Evolutionary conservation across 179 eudicot genomes (phyloP), one percentile per base, ranked within the genome.

Genomic region (Silene vulgaris): DNA sequence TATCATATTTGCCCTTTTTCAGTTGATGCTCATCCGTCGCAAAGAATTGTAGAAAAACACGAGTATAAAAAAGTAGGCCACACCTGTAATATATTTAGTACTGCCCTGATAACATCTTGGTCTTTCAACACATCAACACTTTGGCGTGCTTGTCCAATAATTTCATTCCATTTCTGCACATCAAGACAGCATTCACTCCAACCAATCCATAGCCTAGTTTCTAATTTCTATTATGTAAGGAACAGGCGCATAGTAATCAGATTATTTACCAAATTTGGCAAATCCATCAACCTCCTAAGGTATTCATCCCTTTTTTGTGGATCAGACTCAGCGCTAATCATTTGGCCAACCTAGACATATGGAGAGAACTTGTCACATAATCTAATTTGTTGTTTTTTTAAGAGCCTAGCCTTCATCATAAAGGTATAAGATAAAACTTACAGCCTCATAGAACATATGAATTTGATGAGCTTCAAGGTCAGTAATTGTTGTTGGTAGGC

Each of bases 61-160:
- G 59, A 3, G 43, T 19, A 11, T 14, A 45, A 40, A 69, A 69
- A 69, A 2, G 13, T 20, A 21, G n/a, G 20, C 69, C 54, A 19
- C 74, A 93, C 99, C 99, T 96, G 98, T 85, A 96, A 87, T 81
- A 93, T 96, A 83, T 96, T 96, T 48, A 96, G 98, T 73, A 96
- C 98, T 48, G 97, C 89, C 86, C 89, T 84, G 28, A 96, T 90
- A 29, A 91, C 91, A 75, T 90, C 97, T 77, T 79, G 90, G 65
- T 91, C 95, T 84, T 93, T 93, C 82, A 96, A 79, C 82, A 84
- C 89, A 75, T 93, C 98, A 64, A 82, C 96, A 80, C 87, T 91
- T 78, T 87, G 98, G 71, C 92, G 98, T 56, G 99, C 99, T 72
- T 96, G 97, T 17, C 93, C 98, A 72, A 96, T 96, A 68, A 96